A percentile compares a stretch with the other conserved stretches of the same genome.
phyloP scores from a whole-genome alignment of 1,284 basidiomycete species.

The Leucoagaricus sp. region DNA sequence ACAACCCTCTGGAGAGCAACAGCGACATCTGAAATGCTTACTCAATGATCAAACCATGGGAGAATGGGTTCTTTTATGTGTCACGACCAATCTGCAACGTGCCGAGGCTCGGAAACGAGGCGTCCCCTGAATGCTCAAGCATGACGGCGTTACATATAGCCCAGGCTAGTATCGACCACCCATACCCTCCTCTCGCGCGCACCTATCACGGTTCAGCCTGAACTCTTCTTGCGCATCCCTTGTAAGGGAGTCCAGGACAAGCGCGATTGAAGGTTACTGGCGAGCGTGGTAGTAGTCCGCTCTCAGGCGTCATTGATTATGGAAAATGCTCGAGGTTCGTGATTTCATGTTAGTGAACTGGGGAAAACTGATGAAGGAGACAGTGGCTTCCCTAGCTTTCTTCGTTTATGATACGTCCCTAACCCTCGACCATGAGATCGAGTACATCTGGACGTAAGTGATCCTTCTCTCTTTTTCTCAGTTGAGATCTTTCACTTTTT shows the following conservation, averaged over 20 bases:
- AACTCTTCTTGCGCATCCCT: not conserved
- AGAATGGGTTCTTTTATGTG: slow-evolving; percentile 9
- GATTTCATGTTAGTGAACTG: not conserved
- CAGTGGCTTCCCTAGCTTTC: slow-evolving; percentile 33
- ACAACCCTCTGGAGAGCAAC: slow-evolving; percentile 5
- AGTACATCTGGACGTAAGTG: slow-evolving; percentile 29
- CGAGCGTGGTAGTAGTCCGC: not conserved
- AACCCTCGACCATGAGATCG: slow-evolving; percentile 34
- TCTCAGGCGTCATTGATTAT: not conserved
- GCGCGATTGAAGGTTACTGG: not conserved
- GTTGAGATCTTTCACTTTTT: not conserved
- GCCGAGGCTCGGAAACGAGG: slow-evolving; percentile 12
- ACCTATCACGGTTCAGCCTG: not conserved
- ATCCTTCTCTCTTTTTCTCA: not conserved
- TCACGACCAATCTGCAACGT: slow-evolving; percentile 11
- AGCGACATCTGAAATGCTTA: not conserved
- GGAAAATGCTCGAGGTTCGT: slow-evolving; percentile 10
- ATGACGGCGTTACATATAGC: slow-evolving; percentile 12
- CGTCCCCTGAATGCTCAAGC: slow-evolving; percentile 12
- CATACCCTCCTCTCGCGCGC: not conserved
- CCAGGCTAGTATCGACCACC: not conserved
- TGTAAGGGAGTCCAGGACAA: slow-evolving; percentile 1
- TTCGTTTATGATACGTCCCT: slow-evolving; percentile 33
- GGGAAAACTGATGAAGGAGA: not conserved
- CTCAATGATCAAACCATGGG: slow-evolving; percentile 10